phyloP scores from a whole-genome alignment of 2,329 filamentous ascomycete genomes.

The Pseudophaeomoniella oleicola region DNA sequence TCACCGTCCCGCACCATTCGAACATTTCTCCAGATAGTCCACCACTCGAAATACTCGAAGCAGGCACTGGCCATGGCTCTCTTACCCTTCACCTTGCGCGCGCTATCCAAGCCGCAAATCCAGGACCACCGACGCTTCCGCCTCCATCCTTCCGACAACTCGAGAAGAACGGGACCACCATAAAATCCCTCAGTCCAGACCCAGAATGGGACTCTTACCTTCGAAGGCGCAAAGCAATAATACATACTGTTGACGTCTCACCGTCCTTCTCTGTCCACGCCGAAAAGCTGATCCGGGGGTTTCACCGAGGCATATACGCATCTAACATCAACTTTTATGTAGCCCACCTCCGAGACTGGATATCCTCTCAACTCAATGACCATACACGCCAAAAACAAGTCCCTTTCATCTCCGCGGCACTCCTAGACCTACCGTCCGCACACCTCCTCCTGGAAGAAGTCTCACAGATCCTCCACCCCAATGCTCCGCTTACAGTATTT shows the following conservation, averaged over 20 bases:
- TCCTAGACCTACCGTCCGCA: slow-evolving; percentile 58
- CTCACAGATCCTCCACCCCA: slow-evolving; percentile 40
- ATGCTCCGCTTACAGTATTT: slow-evolving; percentile 56
- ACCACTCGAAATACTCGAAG: slow-evolving; percentile 63
- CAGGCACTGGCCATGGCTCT: slow-evolving; percentile 72
- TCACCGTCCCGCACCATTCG: slow-evolving; percentile 40
- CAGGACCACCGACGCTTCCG: slow-evolving; percentile 32
- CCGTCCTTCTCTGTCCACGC: slow-evolving; percentile 49
- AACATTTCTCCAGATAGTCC: slow-evolving; percentile 14
- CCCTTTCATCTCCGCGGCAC: slow-evolving; percentile 53
- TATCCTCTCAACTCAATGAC: slow-evolving; percentile 34
- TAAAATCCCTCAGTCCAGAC: slow-evolving; percentile 8
- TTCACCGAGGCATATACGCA: slow-evolving; percentile 55
- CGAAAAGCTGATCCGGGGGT: slow-evolving; percentile 48
- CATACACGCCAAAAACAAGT: slow-evolving; percentile 15
- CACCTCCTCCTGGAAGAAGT: slow-evolving; percentile 34
- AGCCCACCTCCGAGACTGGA: slow-evolving; percentile 49
- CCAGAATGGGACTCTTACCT: slow-evolving; percentile 30
- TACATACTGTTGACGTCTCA: slow-evolving; percentile 60
- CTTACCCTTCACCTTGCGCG: slow-evolving; percentile 62
- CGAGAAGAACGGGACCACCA: slow-evolving; percentile 11
- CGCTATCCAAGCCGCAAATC: slow-evolving; percentile 61
- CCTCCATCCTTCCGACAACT: slow-evolving; percentile 5
- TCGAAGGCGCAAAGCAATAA: slow-evolving; percentile 46
- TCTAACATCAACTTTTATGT: slow-evolving; percentile 61